Evolutionary conservation across 1,284 basidiomycete genomes (phyloP), one percentile per base, ranked within the genome.

Genomic region (Mycena citricolor): DNA sequence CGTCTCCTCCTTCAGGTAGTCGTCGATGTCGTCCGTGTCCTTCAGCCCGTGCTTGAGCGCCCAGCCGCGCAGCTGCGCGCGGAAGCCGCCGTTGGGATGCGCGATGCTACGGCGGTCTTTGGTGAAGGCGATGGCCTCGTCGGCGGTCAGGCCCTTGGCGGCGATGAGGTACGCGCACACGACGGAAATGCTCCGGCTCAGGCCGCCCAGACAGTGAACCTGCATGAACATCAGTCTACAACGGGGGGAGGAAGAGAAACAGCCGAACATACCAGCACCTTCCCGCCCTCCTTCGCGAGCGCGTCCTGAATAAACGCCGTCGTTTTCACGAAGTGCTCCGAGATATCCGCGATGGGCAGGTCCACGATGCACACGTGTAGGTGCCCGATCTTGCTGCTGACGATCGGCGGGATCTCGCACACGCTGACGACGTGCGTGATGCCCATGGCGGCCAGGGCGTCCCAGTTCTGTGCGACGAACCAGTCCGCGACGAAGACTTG

Each of bases 111-210:
- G 47, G 32, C 42, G 47, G 37, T 43, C 42, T 21, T 49, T 49
- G 17, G 37, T n/a, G 28, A 35, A 49, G 20, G 42, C 41, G 12
- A 49, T 44, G 4, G 47, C 47, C 23, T 49, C 47, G 10, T 41
- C 41, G 24, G 47, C 47, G 23, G 47, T 49, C 16, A 49, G 41
- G 16, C 47, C 47, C 32, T 49, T 49, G 10, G 32, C 42, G 28
- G 47, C 47, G 19, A 49, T 49, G 37, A 49, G 47, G 19, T 44
- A 49, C 2, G 47, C 47, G 33, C 47, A 49, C 21, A 49, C 47
- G n/a, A 49, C 42, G 19, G 47, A 49, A 23, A 49, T 17, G 14
- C 47, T 49, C 24, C 47, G 41, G 32, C 42, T 44, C 31, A 49
- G 19, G 13, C 47, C 47, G 20, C 47, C 47, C 10, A 49, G 42